These are phyloP conservation scores for Phialophora expanda DNA, from an alignment of 2,329 filamentous ascomycete species.

Conservation along the genomic window DNA sequence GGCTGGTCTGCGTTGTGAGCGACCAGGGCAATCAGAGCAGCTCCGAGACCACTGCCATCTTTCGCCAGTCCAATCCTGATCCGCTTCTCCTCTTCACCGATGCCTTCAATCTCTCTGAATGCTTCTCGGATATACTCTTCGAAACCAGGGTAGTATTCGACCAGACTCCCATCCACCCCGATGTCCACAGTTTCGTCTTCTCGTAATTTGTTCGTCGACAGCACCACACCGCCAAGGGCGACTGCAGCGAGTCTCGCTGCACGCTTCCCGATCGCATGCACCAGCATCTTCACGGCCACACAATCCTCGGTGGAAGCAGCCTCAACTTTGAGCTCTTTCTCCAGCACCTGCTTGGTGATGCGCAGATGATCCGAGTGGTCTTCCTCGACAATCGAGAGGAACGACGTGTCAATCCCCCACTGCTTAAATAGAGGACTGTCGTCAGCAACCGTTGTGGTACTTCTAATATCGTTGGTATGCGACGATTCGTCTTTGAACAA, in stretches of 20 bases:
- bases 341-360: slow-evolving; percentile 76
- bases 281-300: slow-evolving; percentile 81
- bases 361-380: slow-evolving; percentile 75
- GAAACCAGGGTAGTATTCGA: slow-evolving; percentile 95
- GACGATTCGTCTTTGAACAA: slow-evolving; percentile 80
- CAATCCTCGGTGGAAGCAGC: slow-evolving; percentile 82
- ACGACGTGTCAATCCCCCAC: slow-evolving; percentile 90
- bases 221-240: slow-evolving; percentile 80
- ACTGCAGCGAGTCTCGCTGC: slow-evolving; percentile 87
- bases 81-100: slow-evolving; percentile 82
- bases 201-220: slow-evolving; percentile 75
- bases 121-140: slow-evolving; percentile 86
- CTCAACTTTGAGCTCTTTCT: slow-evolving; percentile 75
- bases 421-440: slow-evolving; percentile 72
- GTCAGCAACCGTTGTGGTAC: slow-evolving; percentile 71
- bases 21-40: slow-evolving; percentile 90
- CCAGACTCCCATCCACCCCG: slow-evolving; percentile 90
- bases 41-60: slow-evolving; percentile 94
- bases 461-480: slow-evolving; percentile 68
- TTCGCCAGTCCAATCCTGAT: slow-evolving; percentile 95
- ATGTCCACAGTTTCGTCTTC: slow-evolving; percentile 79
- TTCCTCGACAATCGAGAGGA: slow-evolving; percentile 84
- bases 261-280: slow-evolving; percentile 82
- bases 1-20: slow-evolving; percentile 52
- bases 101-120: slow-evolving; percentile 73